Base-by-base conservation (phyloP, 208 protist species). In the Trypanosoma conorhini region DNA sequence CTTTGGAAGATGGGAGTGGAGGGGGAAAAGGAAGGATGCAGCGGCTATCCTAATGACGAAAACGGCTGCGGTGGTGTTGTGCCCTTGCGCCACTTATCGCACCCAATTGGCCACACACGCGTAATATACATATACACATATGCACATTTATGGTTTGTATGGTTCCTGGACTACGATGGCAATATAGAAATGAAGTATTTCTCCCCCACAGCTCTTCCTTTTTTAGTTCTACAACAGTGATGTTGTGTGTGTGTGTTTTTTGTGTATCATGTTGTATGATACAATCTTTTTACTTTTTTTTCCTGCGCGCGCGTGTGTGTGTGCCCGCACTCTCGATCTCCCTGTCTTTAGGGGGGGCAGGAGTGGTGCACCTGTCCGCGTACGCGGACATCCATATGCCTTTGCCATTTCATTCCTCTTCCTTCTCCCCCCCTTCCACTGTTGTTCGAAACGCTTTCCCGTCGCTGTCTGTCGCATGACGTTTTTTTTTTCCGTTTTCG, bases 61-160 rank as follows among this genome's bases (percentile, higher is more conserved):
- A 22, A 10, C 46, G 21, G 19, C 46, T 10, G 15, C 46, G 13
- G 46, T 19, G 33, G 33, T 38, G 7, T 7, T 2, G 7, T 38
- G 33, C 33, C 33, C 33, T 38, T 38, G 7, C 33, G 4, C 33
- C 33, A 38, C 33, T 38, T 38, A 38, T 38, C 7, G 7, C 33
- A 38, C 33, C 7, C 33, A 38, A 38, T 38, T 38, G 7, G 7
- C 33, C 33, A 7, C 33, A 7, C 7, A 57, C 21, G 10, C n/a
- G 10, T 33, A 30, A 7, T 33, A 10, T 28, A 57, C 24, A 57
- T 52, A 52, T 31, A 65, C 31, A 52, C 54, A 50, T 67, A 67
- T 33, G 21, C 56, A 28, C 21, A 52, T 65, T 3, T 65, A 52
- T 54, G 17, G 46, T 30, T 30, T 17, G 12, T 17, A 52, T 17